Evolutionary conservation across 2,329 filamentous ascomycete genomes (phyloP).

Genomic region (Aspergillus puulaauensis): DNA sequence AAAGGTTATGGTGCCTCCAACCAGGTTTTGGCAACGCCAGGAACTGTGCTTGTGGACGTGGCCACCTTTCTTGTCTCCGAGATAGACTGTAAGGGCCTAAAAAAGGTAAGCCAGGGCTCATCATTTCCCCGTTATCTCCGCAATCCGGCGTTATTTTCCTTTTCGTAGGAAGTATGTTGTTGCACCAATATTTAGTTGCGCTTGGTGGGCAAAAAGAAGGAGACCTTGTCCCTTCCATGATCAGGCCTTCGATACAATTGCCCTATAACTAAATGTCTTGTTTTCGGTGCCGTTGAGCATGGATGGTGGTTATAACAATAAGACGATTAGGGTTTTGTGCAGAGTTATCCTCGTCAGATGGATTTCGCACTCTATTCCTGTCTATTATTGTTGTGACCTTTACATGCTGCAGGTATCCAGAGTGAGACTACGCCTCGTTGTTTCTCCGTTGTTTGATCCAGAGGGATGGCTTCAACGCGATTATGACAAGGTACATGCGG

Average conservation of each 20-base stretch:
- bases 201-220: constrained; percentile 57
- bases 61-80: constrained; percentile 71
- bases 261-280: constrained; percentile 48
- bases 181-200: not conserved
- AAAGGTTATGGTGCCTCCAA: constrained; percentile 85
- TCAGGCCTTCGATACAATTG: constrained; percentile 59
- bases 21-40: constrained; percentile 63
- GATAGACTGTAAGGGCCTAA: constrained; percentile 59
- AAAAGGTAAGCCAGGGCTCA: constrained; percentile 32
- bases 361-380: constrained; percentile 28
- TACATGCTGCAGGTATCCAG: constrained; percentile 14
- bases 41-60: constrained; percentile 77
- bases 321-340: constrained; percentile 1
- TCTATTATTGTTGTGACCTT: constrained; percentile 1
- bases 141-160: not conserved
- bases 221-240: constrained; percentile 49
- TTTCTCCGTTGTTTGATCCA: constrained; percentile 25
- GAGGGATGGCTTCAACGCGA: constrained; percentile 33
- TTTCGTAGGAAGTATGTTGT: not conserved
- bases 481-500: constrained; percentile 37
- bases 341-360: constrained; percentile 40
- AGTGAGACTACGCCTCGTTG: constrained; percentile 18
- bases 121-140: not conserved
- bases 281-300: constrained; percentile 1
- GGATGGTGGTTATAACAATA: not conserved